phyloP scores from a whole-genome alignment of 2,329 filamentous ascomycete genomes.

The Sporothrix variecibatus region DNA sequence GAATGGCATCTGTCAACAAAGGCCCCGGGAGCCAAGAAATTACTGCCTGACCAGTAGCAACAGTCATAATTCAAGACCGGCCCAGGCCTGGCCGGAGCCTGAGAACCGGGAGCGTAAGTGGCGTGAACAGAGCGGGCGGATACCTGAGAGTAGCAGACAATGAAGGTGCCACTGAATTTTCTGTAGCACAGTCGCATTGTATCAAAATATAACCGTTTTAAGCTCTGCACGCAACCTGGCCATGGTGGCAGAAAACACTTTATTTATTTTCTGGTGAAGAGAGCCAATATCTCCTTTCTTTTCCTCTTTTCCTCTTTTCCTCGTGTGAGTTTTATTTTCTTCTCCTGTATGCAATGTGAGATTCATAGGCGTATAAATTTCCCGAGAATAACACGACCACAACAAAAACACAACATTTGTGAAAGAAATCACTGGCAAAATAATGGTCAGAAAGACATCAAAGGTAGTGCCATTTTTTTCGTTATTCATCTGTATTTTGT shows the following conservation, averaged over 20 bases:
- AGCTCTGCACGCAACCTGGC: conserved; percentile 10
- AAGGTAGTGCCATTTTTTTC: not conserved
- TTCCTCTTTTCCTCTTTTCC: not conserved
- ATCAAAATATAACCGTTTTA: not conserved
- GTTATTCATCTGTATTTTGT: not conserved
- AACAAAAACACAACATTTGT: not conserved
- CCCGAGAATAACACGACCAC: not conserved
- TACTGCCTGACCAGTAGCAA: too few relatives aligned
- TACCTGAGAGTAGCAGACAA: not conserved
- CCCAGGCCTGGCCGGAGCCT: too few relatives aligned
- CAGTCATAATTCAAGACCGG: too few relatives aligned
- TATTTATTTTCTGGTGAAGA: not conserved
- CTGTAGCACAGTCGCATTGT: not conserved
- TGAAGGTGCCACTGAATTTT: not conserved
- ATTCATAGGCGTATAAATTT: conserved; percentile 1
- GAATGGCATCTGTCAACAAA: not conserved
- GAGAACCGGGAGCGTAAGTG: not conserved
- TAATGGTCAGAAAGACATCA: not conserved
- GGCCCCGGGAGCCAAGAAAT: too few relatives aligned
- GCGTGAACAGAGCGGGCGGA: not conserved
- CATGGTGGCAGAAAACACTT: not conserved
- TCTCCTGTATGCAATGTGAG: not conserved
- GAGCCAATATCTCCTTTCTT: not conserved
- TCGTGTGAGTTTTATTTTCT: not conserved
- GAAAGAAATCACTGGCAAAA: not conserved